phyloP scores from a whole-genome alignment of 2,329 filamentous ascomycete genomes.

The Fusarium haematococcum region DNA sequence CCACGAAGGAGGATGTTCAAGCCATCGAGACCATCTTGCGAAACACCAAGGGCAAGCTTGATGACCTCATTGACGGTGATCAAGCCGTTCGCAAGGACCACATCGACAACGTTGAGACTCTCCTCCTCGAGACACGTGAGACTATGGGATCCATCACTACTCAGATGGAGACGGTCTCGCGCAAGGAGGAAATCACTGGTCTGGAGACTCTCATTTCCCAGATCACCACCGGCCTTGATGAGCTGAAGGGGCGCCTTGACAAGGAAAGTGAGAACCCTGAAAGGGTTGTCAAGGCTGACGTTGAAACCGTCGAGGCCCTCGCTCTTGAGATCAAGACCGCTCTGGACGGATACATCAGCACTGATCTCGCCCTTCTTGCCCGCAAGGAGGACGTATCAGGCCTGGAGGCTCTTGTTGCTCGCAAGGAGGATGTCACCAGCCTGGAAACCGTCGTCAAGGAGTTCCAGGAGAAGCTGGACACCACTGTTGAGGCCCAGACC shows the following conservation, averaged over 20 bases:
- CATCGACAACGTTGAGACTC: slow-evolving; percentile 72
- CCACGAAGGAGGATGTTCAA: slow-evolving; percentile 81
- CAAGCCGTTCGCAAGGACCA: slow-evolving; percentile 76
- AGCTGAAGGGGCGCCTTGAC: slow-evolving; percentile 71
- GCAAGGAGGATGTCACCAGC: slow-evolving; percentile 75
- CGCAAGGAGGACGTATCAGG: slow-evolving; percentile 77
- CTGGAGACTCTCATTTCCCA: slow-evolving; percentile 85
- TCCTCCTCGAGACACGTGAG: slow-evolving; percentile 80
- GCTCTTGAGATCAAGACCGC: slow-evolving; percentile 87
- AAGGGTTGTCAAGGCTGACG: slow-evolving; percentile 81
- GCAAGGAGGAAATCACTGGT: slow-evolving; percentile 81
- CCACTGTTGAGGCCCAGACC: slow-evolving; percentile 77
- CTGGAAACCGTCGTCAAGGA: slow-evolving; percentile 78
- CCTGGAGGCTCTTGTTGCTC: slow-evolving; percentile 76
- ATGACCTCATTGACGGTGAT: slow-evolving; percentile 81
- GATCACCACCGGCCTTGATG: slow-evolving; percentile 79
- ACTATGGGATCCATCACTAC: slow-evolving; percentile 74
- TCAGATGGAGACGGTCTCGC: slow-evolving; percentile 76
- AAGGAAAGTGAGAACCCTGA: slow-evolving; percentile 68
- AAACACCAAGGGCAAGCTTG: slow-evolving; percentile 89
- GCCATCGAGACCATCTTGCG: slow-evolving; percentile 91
- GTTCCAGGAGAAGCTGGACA: slow-evolving; percentile 75
- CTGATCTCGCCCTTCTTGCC: slow-evolving; percentile 77
- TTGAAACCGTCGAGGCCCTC: slow-evolving; percentile 83
- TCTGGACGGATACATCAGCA: slow-evolving; percentile 76